A percentile compares a stretch with the other conserved stretches of the same genome.
Conservation (phyloP, 345 rosid species). For the Citropsis articulata region DNA sequence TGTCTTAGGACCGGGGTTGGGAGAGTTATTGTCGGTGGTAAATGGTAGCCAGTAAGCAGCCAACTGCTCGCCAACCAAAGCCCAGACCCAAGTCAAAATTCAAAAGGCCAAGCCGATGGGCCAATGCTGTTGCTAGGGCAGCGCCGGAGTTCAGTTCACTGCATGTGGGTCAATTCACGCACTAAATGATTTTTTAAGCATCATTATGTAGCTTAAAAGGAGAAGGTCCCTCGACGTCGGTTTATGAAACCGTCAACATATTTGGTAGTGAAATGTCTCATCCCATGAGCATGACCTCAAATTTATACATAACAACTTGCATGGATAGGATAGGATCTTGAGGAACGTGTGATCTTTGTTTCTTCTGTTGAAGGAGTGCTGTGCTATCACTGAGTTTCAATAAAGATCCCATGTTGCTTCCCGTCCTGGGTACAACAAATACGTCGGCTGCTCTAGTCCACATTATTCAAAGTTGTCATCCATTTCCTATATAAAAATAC, state of each 20-base stretch:
- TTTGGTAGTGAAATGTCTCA: too few species aligned
- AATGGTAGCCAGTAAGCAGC: neutral
- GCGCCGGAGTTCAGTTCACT: too few species aligned
- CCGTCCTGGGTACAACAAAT: neutral
- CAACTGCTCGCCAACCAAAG: neutral
- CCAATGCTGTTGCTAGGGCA: neutral
- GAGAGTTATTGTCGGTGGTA: neutral
- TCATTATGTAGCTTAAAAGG: too few species aligned
- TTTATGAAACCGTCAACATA: too few species aligned
- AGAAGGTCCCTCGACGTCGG: too few species aligned
- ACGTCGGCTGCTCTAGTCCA: neutral
- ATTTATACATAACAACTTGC: neutral
- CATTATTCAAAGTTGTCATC: neutral
- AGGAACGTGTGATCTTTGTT: neutral
- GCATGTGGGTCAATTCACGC: too few species aligned
- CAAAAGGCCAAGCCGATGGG: neutral
- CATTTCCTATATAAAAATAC: neutral
- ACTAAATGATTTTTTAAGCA: too few species aligned
- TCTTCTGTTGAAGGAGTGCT: neutral
- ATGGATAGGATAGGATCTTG: neutral
- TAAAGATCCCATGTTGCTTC: slow-evolving; percentile 10
- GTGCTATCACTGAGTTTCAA: neutral
- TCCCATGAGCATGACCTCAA: neutral
- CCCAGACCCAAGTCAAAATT: neutral
- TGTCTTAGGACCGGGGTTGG: too few species aligned